Base-by-base conservation (phyloP, 257 asterid species). In the Rauvolfia tetraphylla region DNA sequence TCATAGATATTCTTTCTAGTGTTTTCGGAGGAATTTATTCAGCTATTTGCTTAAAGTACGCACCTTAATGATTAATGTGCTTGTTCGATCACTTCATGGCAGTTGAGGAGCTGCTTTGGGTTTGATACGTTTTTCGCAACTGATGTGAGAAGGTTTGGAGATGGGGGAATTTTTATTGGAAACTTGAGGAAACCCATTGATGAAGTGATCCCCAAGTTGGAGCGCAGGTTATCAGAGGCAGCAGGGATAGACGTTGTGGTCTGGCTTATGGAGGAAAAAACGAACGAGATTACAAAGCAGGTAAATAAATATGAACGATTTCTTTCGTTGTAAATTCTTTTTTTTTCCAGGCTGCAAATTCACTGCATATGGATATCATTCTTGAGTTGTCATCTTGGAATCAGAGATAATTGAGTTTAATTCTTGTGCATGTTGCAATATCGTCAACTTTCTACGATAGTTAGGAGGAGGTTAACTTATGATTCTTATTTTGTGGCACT, bases 221-320 rank as follows among this genome's bases (percentile, higher is more conserved):
- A 93, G 93, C 84, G 86, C 83, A 93, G 91, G 86, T 63, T 93
- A 56, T 89, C 97, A 4, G 96, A 90, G 74, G 96, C 97, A 69
- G 97, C 97, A 36, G 98, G 90, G 78, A 89, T 94, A 75, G 98
- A 93, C 22, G 98, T 93, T 71, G 89, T 91, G 54, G 82, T 93
- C 66, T 93, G 98, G 97, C 86, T 93, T 72, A 93, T 91, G 96
- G 96, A 93, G 90, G 98, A 93, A 87, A 85, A 86, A 59, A 75
- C 87, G 53, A 57, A 89, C 80, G 97, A 91, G 12, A 89, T 93
- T 31, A 87, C 88, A 25, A 93, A 91, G 65, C 98, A 93, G 96
- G 98, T 93, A 86, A 11, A 22, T 5, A 29, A 0, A 0, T 10
- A 33, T 23, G 8, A 20, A 23, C 0, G 22, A 36, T 3, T 65